Evolutionary conservation across 495 filamentous ascomycete species (phyloP).

Genomic region (Penicillium simplicissimum): DNA sequence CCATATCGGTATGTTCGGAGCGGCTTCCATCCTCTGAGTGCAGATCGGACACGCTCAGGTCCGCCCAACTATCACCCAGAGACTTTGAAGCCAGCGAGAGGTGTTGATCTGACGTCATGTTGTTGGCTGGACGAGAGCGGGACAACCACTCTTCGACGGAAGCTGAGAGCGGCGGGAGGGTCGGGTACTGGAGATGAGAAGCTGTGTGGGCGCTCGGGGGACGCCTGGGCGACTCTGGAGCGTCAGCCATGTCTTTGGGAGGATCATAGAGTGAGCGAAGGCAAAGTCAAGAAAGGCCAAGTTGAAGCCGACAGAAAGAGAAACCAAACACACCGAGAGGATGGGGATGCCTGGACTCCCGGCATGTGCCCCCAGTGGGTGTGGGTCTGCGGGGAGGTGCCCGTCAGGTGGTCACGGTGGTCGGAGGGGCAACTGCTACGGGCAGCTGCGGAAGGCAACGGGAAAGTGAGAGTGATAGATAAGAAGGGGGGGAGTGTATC

Average conservation of each 20-base stretch:
- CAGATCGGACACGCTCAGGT: conserved; percentile 46
- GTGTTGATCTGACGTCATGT: conserved; percentile 39
- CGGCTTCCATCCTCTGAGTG: conserved; percentile 48
- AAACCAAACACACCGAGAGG: neutral
- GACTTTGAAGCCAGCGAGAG: conserved; percentile 30
- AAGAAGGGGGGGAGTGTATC: neutral
- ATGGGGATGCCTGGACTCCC: conserved; percentile 10
- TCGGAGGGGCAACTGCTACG: conserved; percentile 7
- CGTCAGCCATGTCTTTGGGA: conserved; percentile 42
- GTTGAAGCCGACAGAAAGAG: neutral
- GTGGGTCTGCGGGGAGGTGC: conserved; percentile 15
- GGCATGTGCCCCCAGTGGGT: conserved; percentile 12
- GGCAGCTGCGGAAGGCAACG: neutral
- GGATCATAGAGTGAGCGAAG: conserved; percentile 13
- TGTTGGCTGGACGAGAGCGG: conserved; percentile 45
- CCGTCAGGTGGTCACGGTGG: conserved; percentile 6
- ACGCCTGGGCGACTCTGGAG: conserved; percentile 40
- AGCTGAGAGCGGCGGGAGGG: conserved; percentile 44
- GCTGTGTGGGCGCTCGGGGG: conserved; percentile 27
- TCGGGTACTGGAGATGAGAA: conserved; percentile 47
- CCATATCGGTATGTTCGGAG: conserved; percentile 48
- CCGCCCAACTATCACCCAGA: conserved; percentile 52
- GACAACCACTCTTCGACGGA: conserved; percentile 53
- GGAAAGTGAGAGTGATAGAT: neutral
- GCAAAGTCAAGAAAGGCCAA: conserved; percentile 9